A percentile compares a stretch with the other conserved stretches of the same genome.
These are phyloP conservation scores for Oryza nivara DNA, from an alignment of 176 grass and related monocot genomes.

Conservation along the genomic window DNA sequence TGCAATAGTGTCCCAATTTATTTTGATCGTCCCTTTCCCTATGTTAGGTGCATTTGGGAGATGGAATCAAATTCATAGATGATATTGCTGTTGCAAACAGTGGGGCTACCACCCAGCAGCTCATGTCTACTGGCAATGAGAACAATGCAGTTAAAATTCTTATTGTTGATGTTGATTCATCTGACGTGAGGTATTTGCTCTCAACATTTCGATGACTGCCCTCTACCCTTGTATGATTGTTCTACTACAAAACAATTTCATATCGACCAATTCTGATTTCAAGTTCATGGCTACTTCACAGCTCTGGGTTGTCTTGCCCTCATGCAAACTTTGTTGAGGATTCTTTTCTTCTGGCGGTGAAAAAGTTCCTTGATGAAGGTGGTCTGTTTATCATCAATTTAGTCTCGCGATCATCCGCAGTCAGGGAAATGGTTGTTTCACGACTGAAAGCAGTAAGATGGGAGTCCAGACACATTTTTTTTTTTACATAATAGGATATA, in stretches of 20 bases:
- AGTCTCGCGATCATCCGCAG: slow-evolving; percentile 69
- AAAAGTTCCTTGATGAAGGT: slow-evolving; percentile 63
- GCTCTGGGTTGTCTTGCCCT: slow-evolving; percentile 87
- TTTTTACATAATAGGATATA: neutral
- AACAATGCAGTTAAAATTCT: slow-evolving; percentile 64
- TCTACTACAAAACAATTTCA: slow-evolving; percentile 18
- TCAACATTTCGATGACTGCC: slow-evolving; percentile 6
- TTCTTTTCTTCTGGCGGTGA: slow-evolving; percentile 67
- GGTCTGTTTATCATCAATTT: slow-evolving; percentile 88
- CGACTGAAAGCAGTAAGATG: slow-evolving; percentile 69
- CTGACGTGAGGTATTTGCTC: slow-evolving; percentile 74
- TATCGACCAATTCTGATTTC: slow-evolving; percentile 25
- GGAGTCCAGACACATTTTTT: neutral
- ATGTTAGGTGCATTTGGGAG: slow-evolving; percentile 75
- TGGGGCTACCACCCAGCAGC: slow-evolving; percentile 25
- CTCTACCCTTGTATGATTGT: neutral
- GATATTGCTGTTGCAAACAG: slow-evolving; percentile 43
- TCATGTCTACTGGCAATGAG: slow-evolving; percentile 42
- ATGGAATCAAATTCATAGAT: slow-evolving; percentile 77
- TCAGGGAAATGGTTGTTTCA: slow-evolving; percentile 64
- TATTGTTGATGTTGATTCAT: slow-evolving; percentile 93
- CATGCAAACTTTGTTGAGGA: slow-evolving; percentile 82
- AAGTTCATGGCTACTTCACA: slow-evolving; percentile 38
- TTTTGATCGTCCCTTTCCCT: slow-evolving; percentile 2
- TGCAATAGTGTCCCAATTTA: slow-evolving; percentile 4